phyloP scores from a whole-genome alignment of 129 eudicot genomes.

The Pseudognaphalium luteoalbum region DNA sequence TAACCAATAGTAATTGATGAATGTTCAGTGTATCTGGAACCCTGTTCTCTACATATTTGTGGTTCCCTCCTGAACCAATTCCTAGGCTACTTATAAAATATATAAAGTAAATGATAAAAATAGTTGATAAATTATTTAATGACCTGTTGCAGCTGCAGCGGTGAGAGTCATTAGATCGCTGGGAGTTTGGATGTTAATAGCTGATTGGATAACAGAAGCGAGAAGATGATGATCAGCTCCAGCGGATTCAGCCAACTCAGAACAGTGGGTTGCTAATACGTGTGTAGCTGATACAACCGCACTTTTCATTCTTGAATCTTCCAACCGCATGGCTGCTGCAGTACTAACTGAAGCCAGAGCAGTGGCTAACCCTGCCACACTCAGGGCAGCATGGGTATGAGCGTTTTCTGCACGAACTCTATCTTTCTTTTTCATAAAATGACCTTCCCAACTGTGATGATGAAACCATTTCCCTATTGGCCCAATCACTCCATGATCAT shows the following conservation, averaged over 20 bases:
- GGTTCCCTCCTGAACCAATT: neutral
- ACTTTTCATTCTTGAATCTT: constrained; percentile 54
- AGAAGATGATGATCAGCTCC: constrained; percentile 65
- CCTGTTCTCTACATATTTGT: neutral
- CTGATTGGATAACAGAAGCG: constrained; percentile 64
- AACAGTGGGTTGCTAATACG: constrained; percentile 77
- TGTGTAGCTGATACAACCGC: constrained; percentile 82
- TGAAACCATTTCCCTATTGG: constrained; percentile 62
- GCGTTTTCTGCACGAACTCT: constrained; percentile 67
- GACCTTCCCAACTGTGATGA: constrained; percentile 27
- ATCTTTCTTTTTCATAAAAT: constrained; percentile 55
- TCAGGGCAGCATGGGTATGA: constrained; percentile 61
- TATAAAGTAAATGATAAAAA: neutral
- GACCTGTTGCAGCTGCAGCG: constrained; percentile 97
- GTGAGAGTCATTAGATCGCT: constrained; percentile 79
- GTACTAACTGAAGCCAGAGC: constrained; percentile 74
- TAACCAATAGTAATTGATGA: neutral
- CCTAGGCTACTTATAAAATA: too few species aligned
- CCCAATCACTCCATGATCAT: constrained; percentile 20
- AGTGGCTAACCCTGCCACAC: constrained; percentile 81
- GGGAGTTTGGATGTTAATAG: constrained; percentile 52
- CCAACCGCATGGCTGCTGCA: constrained; percentile 30
- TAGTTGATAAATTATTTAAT: neutral
- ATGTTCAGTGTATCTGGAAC: too few species aligned
- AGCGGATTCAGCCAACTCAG: constrained; percentile 77